Base-by-base conservation (phyloP, 805 yeast species). In the Sugiyamaella floridensis region DNA sequence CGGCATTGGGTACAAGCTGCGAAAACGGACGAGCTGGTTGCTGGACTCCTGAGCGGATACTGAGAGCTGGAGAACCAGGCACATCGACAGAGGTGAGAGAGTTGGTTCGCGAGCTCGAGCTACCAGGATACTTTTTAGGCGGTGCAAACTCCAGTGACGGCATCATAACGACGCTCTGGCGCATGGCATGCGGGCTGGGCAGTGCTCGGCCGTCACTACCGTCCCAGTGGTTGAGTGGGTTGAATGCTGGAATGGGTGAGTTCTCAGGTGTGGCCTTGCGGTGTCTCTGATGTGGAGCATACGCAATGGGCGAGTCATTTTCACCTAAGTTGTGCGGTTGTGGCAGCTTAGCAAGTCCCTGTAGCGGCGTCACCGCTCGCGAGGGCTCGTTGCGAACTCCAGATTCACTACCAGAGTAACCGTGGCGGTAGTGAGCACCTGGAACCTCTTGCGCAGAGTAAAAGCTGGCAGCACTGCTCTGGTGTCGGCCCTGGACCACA, bases 111-210 rank as follows among this genome's bases (percentile, higher is more conserved):
- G 40, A 22, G 20, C 34, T 43, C 14, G 40, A 12, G 47, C 40
- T 9, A 7, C 41, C 40, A 15, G 48, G 48, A 48, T 42, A 57
- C 53, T 58, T 58, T 51, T 55, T 52, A 12, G 64, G 63, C 14
- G 64, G 63, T 6, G 62, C 61, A 48, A 60, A 61, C 43, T 60
- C 63, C 40, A 58, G 49, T 15, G 60, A 49, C 22, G 49, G 50
- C 42, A 58, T 45, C 45, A 59, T 48, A 3, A 53, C 55, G 16
- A 57, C 58, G 46, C 57, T 53, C 43, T 57, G 54, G 37, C 62
- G 53, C 16, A 61, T 47, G 12, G 56, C 61, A 34, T 59, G 59
- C 7, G 64, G 64, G 34, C 59, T 52, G 9, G 63, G 63, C 40
- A 61, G 43, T 15, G 51, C 54, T 18, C 9, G 28, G n/a, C 49